Evolutionary conservation across 306 rosid species (phyloP).

Genomic region (Lagenaria siceraria): DNA sequence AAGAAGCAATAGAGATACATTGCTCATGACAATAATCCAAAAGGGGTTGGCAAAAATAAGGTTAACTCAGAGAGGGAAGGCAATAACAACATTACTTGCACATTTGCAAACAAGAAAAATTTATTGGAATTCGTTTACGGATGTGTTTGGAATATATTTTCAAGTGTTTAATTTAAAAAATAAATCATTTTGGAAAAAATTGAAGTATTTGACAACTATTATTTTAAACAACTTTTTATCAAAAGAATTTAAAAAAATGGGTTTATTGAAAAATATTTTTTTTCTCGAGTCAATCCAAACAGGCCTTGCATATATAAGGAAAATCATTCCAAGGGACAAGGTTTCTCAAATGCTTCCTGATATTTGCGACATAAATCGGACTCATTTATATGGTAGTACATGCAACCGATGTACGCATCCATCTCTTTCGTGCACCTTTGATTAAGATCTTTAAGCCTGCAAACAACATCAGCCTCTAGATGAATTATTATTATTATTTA

Average conservation of each 20-base stretch:
- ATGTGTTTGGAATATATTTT: too few species aligned
- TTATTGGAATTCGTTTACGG: constrained; percentile 30
- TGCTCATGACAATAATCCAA: neutral
- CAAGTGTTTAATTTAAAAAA: too few species aligned
- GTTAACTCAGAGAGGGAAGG: too few species aligned
- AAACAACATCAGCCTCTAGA: neutral
- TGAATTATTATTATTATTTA: neutral
- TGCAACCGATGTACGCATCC: constrained; percentile 80
- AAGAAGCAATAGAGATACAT: too few species aligned
- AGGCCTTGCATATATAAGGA: neutral
- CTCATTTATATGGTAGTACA: constrained; percentile 88
- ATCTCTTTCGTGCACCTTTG: constrained; percentile 86
- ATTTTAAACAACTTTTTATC: too few species aligned
- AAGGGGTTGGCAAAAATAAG: neutral
- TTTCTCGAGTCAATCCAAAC: too few species aligned
- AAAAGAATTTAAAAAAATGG: too few species aligned
- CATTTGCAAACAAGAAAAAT: constrained; percentile 31
- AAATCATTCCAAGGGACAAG: constrained; percentile 63
- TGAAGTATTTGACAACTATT: too few species aligned
- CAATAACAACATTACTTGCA: constrained; percentile 10
- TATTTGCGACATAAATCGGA: constrained; percentile 90
- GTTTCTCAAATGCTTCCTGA: constrained; percentile 70
- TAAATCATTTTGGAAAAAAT: too few species aligned
- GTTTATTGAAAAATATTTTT: too few species aligned
- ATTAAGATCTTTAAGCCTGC: constrained; percentile 89